These are phyloP conservation scores for Fusarium azukiicola DNA, from an alignment of 2,329 filamentous ascomycete species.

Conservation along the genomic window DNA sequence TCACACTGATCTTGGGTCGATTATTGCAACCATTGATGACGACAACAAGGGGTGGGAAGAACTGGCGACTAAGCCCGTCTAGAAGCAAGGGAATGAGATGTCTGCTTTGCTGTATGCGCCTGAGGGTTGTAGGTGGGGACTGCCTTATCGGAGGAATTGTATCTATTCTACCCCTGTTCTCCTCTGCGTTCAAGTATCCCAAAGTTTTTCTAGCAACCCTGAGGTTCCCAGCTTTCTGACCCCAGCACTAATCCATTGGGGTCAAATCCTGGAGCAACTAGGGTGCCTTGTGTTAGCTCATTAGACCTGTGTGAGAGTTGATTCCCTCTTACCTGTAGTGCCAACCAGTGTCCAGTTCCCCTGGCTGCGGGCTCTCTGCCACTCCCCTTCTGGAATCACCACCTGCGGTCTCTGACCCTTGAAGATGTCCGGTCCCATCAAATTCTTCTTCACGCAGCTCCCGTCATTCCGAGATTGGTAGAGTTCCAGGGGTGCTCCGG, in stretches of 20 bases:
- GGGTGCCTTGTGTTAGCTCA: background rate
- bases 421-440: constrained; percentile 27
- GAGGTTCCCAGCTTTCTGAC: constrained; percentile 39
- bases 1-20: background rate
- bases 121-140: too few relatives aligned
- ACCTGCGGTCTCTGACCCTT: constrained; percentile 37
- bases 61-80: background rate
- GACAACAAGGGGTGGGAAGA: background rate
- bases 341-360: constrained; percentile 45
- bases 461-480: constrained; percentile 69
- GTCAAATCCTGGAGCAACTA: constrained; percentile 41
- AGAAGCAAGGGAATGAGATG: background rate
- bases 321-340: constrained; percentile 28
- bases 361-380: constrained; percentile 32
- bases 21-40: background rate
- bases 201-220: constrained; percentile 18
- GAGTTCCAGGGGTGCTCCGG: constrained; percentile 71
- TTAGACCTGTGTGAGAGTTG: fast-evolving
- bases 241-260: constrained; percentile 29
- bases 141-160: background rate
- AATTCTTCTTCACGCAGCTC: constrained; percentile 38
- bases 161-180: background rate
- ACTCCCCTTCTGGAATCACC: constrained; percentile 28
- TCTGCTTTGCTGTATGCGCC: background rate
- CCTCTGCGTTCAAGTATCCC: background rate